Conservation (phyloP, 495 filamentous ascomycete genomes). For the Aspergillus panamensis region DNA sequence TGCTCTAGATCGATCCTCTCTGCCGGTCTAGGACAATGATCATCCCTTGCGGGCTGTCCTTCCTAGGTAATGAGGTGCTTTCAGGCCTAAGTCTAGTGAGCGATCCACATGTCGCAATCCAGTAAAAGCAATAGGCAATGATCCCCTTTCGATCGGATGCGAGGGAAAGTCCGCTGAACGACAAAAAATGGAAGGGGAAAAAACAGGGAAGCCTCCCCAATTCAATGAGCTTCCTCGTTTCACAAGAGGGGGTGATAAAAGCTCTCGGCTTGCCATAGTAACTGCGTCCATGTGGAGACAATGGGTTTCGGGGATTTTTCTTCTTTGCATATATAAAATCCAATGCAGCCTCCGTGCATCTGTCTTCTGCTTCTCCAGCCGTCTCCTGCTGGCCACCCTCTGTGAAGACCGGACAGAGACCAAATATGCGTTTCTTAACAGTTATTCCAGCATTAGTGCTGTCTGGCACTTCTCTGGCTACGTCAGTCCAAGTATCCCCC, state of each 20-base stretch:
- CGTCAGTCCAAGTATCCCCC: constrained; percentile 22
- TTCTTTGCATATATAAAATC: constrained; percentile 24
- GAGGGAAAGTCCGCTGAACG: neutral
- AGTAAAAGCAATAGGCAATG: constrained; percentile 19
- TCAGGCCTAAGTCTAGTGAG: constrained; percentile 6
- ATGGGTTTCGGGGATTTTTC: constrained; percentile 1
- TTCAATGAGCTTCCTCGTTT: constrained; percentile 16
- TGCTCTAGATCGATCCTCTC: constrained; percentile 13
- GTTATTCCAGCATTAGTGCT: constrained; percentile 31
- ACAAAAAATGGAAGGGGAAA: constrained; percentile 4
- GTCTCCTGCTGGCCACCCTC: constrained; percentile 19
- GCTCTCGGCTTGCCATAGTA: constrained; percentile 23
- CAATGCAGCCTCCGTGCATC: constrained; percentile 11
- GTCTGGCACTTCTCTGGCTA: constrained; percentile 31
- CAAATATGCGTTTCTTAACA: constrained; percentile 33
- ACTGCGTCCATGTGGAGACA: constrained; percentile 11
- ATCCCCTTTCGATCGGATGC: constrained; percentile 9
- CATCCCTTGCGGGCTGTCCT: constrained; percentile 8
- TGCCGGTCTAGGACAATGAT: constrained; percentile 11
- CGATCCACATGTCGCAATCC: constrained; percentile 16
- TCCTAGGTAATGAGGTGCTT: constrained; percentile 1
- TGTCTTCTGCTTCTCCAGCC: constrained; percentile 5
- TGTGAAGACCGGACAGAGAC: constrained; percentile 16
- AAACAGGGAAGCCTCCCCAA: constrained; percentile 12
- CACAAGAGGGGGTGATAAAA: constrained; percentile 25